Conservation (phyloP, 73 alveolate genomes). For the Paramecium bursaria region DNA sequence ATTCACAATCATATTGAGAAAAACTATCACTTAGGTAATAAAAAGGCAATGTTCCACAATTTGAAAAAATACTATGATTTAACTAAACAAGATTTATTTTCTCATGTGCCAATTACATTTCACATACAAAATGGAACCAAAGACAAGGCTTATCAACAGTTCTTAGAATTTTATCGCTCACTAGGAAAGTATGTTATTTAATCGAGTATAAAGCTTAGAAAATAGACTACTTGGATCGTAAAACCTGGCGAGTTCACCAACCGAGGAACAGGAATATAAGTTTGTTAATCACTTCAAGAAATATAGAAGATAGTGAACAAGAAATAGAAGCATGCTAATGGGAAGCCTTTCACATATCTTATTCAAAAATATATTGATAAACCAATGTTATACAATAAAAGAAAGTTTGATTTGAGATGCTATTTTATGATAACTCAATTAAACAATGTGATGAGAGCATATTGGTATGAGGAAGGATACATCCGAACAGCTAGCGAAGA, state of each 20-base stretch:
- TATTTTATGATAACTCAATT: constrained; percentile 79
- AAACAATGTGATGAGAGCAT: constrained; percentile 80
- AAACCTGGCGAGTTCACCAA: constrained; percentile 71
- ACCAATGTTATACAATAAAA: constrained; percentile 79
- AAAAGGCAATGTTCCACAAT: constrained; percentile 65
- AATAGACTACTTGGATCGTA: constrained; percentile 60
- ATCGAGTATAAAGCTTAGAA: neutral
- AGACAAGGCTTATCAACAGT: constrained; percentile 52
- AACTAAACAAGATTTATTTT: constrained; percentile 26
- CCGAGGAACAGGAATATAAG: constrained; percentile 68
- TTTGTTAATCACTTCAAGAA: constrained; percentile 39
- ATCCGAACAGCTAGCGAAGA: constrained; percentile 85
- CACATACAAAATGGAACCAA: constrained; percentile 62
- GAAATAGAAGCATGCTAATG: constrained; percentile 49
- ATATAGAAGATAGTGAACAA: constrained; percentile 21
- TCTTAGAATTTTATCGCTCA: constrained; percentile 47
- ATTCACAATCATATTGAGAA: constrained; percentile 69
- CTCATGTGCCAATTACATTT: constrained; percentile 58
- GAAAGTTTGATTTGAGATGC: constrained; percentile 91
- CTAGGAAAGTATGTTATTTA: constrained; percentile 47
- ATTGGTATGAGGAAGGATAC: constrained; percentile 90
- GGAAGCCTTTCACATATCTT: constrained; percentile 60
- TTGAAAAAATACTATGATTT: constrained; percentile 53
- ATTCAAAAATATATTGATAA: constrained; percentile 85
- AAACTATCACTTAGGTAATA: constrained; percentile 63